These are phyloP conservation scores for Populus pruinosa DNA, from an alignment of 345 rosid species.

Conservation along the genomic window DNA sequence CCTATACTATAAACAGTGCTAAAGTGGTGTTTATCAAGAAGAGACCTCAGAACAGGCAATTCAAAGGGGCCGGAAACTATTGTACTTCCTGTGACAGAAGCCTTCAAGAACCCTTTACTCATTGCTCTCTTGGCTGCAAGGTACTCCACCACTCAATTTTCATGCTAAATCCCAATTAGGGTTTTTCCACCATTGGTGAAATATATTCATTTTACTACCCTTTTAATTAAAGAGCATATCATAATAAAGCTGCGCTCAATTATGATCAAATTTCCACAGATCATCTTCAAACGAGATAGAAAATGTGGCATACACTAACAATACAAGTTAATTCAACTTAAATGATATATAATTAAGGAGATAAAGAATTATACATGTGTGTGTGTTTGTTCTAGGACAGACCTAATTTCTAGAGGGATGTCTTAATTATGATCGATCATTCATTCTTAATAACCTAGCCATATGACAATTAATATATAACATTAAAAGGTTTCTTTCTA, in stretches of 20 bases:
- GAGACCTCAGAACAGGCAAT: conserved; percentile 92
- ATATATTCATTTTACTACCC: neutral
- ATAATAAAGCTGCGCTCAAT: neutral
- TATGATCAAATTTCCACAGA: neutral
- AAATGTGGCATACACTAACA: neutral
- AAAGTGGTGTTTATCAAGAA: conserved; percentile 96
- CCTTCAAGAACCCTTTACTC: conserved; percentile 86
- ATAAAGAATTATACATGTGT: neutral
- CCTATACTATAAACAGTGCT: conserved; percentile 87
- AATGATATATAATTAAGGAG: neutral
- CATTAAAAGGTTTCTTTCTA: neutral
- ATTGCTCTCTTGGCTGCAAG: conserved; percentile 97
- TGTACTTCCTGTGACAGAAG: conserved; percentile 94
- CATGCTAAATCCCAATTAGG: conserved; percentile 4
- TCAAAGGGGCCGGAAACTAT: conserved; percentile 83
- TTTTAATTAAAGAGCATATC: neutral
- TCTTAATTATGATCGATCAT: neutral
- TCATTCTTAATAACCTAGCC: neutral
- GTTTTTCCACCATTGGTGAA: neutral
- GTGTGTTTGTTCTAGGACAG: neutral
- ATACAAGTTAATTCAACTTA: neutral
- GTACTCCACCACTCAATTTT: conserved; percentile 28
- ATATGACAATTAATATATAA: neutral
- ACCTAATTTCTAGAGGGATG: neutral
- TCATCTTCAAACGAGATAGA: neutral